Conservation (phyloP, 2,329 filamentous ascomycete species). For the Trichoderma lentiforme region DNA sequence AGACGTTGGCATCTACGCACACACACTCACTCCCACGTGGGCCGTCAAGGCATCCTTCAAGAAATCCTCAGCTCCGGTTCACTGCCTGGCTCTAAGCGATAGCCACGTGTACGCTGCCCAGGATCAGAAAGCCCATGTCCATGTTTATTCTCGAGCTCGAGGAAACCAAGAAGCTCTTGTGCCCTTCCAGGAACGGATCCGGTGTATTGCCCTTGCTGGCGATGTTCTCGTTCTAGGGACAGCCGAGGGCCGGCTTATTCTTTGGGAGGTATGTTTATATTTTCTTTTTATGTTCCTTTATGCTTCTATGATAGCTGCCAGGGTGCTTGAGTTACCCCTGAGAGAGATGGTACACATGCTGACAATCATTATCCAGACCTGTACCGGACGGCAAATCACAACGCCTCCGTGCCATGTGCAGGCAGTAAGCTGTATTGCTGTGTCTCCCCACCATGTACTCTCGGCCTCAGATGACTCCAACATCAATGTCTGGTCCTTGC, state of each 20-base stretch:
- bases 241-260: conserved; percentile 75
- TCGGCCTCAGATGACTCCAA: conserved; percentile 84
- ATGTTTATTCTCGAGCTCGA: conserved; percentile 82
- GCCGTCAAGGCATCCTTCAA: conserved; percentile 79
- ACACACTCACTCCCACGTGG: conserved; percentile 75
- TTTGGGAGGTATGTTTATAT: conserved; percentile 75
- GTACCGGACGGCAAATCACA: conserved; percentile 71
- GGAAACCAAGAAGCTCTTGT: conserved; percentile 86
- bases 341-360: conserved; percentile 18
- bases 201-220: conserved; percentile 68
- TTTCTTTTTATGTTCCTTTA: conserved; percentile 20
- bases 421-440: conserved; percentile 70
- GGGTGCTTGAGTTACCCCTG: not conserved
- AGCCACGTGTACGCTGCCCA: conserved; percentile 91
- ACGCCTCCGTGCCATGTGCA: conserved; percentile 78
- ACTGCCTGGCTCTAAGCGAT: conserved; percentile 74
- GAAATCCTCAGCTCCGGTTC: conserved; percentile 79
- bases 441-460: conserved; percentile 69
- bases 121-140: conserved; percentile 83
- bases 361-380: conserved; percentile 49
- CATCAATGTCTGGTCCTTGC: conserved; percentile 86
- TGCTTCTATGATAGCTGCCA: not conserved
- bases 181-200: conserved; percentile 83
- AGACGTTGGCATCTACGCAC: conserved; percentile 83
- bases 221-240: conserved; percentile 78